These are phyloP conservation scores for Globisporangium canariense DNA, from an alignment of 352 stramenopile genomes.

Conservation along the genomic window DNA sequence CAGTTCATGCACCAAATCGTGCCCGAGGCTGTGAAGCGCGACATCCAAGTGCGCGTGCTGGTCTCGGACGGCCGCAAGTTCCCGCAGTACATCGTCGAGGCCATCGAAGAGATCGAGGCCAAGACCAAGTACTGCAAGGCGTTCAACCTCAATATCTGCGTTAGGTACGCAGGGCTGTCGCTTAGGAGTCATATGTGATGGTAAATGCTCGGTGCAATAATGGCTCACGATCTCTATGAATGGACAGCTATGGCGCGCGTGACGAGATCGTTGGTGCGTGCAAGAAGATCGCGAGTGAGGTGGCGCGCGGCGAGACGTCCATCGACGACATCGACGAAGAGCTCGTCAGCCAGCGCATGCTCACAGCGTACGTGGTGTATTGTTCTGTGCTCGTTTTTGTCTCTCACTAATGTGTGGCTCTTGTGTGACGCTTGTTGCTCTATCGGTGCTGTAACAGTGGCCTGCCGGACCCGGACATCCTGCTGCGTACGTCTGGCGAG, in stretches of 20 bases:
- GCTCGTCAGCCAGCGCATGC: conserved; percentile 65
- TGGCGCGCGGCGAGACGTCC: conserved; percentile 54
- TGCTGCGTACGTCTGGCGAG: conserved; percentile 95
- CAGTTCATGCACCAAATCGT: conserved; percentile 94
- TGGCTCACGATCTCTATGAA: neutral
- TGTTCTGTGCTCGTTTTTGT: neutral
- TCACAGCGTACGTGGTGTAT: conserved; percentile 73
- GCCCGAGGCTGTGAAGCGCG: conserved; percentile 86
- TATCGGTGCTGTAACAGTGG: conserved; percentile 41
- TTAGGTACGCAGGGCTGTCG: conserved; percentile 36
- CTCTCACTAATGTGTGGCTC: neutral
- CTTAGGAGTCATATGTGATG: neutral
- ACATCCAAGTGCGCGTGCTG: conserved; percentile 89
- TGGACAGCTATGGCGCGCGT: conserved; percentile 91
- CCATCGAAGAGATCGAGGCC: conserved; percentile 80
- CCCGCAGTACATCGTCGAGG: conserved; percentile 56
- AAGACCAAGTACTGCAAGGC: conserved; percentile 84
- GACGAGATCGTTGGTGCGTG: conserved; percentile 94
- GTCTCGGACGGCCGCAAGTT: conserved; percentile 81
- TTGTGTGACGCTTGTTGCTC: neutral
- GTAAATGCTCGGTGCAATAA: neutral
- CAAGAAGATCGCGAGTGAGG: conserved; percentile 84
- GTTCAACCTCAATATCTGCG: conserved; percentile 84
- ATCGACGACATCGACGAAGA: conserved; percentile 80
- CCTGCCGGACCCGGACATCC: conserved; percentile 90